Evolutionary conservation across 2,329 filamentous ascomycete species (phyloP).

Genomic region (Diaporthe capsici): DNA sequence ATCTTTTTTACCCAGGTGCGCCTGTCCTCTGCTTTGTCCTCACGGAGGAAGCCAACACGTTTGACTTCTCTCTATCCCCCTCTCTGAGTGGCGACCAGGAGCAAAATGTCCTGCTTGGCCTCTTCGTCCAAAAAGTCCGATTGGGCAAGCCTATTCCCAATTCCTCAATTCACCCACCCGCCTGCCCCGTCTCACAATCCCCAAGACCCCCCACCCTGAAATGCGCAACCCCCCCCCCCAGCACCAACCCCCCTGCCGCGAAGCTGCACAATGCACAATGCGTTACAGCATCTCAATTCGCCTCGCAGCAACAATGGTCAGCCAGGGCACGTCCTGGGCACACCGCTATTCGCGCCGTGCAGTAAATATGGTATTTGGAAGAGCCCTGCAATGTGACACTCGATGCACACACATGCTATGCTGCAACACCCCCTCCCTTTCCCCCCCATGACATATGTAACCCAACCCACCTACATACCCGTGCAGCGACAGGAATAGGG

Average conservation of each 20-base stretch:
- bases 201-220: not conserved
- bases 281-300: conserved; percentile 16
- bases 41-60: not conserved
- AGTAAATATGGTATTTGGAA: not conserved
- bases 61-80: not conserved
- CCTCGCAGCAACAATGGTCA: not conserved
- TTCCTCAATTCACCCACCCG: not conserved
- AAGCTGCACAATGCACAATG: conserved; percentile 24
- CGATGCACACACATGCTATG: not conserved
- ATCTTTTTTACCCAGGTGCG: not conserved
- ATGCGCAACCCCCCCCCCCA: not conserved
- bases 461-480: not conserved
- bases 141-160: not conserved
- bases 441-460: not conserved
- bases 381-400: not conserved
- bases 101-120: conserved; percentile 8
- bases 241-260: not conserved
- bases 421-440: not conserved
- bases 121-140: not conserved
- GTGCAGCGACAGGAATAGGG: not conserved
- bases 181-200: not conserved
- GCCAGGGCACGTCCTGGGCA: conserved; percentile 12
- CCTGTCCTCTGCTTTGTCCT: not conserved
- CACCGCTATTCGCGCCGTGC: conserved; percentile 28
- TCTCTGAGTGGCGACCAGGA: not conserved